A percentile compares a stretch with the other conserved stretches of the same genome.
Conservation (phyloP, 495 filamentous ascomycete genomes). For the Trichocladium antarcticum region DNA sequence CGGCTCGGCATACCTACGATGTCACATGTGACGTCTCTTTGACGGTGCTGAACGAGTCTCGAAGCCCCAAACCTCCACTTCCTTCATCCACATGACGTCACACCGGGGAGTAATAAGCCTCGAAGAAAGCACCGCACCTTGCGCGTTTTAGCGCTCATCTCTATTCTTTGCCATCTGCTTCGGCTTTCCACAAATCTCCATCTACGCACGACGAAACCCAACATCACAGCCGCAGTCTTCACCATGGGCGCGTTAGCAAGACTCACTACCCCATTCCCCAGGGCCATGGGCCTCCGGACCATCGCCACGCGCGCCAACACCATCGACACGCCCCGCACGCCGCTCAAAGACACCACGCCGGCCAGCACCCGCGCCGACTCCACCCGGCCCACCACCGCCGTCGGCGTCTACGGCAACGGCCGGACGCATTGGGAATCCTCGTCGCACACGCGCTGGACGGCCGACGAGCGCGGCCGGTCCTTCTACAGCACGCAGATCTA, state of each 20-base stretch:
- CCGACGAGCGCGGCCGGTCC: constrained; percentile 3
- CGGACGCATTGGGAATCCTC: neutral
- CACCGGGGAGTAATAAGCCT: too few species aligned
- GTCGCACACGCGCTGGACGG: neutral
- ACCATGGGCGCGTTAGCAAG: neutral
- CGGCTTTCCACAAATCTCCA: too few species aligned
- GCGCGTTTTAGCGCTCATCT: too few species aligned
- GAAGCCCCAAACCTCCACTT: too few species aligned
- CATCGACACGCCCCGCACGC: neutral
- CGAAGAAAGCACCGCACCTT: too few species aligned
- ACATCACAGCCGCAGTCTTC: neutral
- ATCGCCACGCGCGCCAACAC: neutral
- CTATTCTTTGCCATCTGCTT: too few species aligned
- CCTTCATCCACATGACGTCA: too few species aligned
- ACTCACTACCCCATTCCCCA: neutral
- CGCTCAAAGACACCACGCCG: neutral
- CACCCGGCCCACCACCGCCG: neutral
- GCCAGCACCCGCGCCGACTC: neutral
- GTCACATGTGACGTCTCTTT: too few species aligned
- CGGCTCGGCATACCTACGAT: too few species aligned
- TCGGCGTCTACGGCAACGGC: neutral
- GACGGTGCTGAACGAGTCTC: too few species aligned
- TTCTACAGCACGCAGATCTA: constrained; percentile 10
- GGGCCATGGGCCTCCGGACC: neutral
- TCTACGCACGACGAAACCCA: neutral